Percentiles rank a stretch among this genome's conserved stretches.
Evolutionary conservation across 2,329 filamentous ascomycete species (phyloP).

Genomic region (Pseudocercospora macadamiae): DNA sequence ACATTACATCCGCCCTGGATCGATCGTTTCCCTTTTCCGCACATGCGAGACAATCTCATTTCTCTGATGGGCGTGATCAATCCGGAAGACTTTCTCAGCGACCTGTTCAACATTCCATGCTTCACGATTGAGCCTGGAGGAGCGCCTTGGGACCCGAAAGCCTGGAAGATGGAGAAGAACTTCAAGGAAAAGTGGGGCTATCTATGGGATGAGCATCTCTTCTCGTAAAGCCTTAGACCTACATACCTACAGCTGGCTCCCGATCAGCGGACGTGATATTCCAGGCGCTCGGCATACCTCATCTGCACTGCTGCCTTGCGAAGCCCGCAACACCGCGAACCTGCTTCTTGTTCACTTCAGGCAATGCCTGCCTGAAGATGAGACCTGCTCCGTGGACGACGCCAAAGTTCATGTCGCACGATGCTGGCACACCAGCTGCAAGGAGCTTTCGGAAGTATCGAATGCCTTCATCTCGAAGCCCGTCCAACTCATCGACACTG

Average conservation of each 20-base stretch:
- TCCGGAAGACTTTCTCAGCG: constrained; percentile 42
- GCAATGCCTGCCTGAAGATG: constrained; percentile 32
- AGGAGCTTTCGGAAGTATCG: constrained; percentile 31
- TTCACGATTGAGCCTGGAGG: constrained; percentile 37
- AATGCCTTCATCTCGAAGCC: constrained; percentile 36
- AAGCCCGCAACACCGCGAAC: constrained; percentile 29
- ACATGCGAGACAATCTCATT: constrained; percentile 46
- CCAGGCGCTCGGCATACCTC: no score
- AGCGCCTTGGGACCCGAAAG: constrained; percentile 39
- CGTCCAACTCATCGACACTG: constrained; percentile 37
- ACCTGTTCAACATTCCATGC: constrained; percentile 40
- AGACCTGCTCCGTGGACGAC: constrained; percentile 28
- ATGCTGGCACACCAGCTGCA: constrained; percentile 32
- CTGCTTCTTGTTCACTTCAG: constrained; percentile 29
- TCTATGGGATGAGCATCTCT: constrained; percentile 30
- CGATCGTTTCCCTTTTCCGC: constrained; percentile 47
- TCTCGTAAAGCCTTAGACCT: neutral
- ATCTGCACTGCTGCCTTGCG: constrained; percentile 17
- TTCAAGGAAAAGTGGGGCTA: constrained; percentile 45
- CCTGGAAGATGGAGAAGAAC: constrained; percentile 40
- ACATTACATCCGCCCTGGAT: constrained; percentile 44
- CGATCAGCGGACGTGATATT: no score
- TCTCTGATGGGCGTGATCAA: constrained; percentile 35
- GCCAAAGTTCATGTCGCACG: constrained; percentile 33
- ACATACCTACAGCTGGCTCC: no score